Conservation (phyloP, 139 green algal genomes). For the Chlorella sp. region DNA sequence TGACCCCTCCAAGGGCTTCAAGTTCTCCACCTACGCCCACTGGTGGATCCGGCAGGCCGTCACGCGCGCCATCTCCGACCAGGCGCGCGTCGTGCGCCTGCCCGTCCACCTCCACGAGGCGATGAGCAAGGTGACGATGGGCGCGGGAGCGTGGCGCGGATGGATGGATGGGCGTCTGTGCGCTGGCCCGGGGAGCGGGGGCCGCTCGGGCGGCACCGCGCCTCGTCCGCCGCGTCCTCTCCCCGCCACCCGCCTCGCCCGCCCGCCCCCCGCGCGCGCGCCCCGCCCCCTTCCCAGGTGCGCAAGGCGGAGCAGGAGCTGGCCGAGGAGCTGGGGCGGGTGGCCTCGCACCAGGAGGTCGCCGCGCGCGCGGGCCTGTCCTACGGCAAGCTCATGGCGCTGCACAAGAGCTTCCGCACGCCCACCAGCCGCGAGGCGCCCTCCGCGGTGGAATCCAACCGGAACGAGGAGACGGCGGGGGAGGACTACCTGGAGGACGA, state of each 20-base stretch:
- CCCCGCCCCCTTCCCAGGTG: not conserved
- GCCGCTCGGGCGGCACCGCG: no score
- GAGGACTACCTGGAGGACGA: slow-evolving; percentile 37
- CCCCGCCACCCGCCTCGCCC: not conserved
- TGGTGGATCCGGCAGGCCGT: slow-evolving; percentile 97
- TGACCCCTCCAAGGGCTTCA: slow-evolving; percentile 87
- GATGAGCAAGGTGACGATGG: slow-evolving; percentile 48
- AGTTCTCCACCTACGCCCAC: slow-evolving; percentile 96
- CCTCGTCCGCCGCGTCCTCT: no score
- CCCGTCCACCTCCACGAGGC: slow-evolving; percentile 83
- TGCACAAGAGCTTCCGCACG: slow-evolving; percentile 40
- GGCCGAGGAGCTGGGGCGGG: slow-evolving; percentile 28
- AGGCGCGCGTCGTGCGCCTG: slow-evolving; percentile 73
- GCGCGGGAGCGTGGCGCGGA: no score
- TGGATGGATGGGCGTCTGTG: no score
- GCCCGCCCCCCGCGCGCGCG: not conserved
- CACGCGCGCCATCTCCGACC: slow-evolving; percentile 60
- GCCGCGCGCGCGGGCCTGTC: slow-evolving; percentile 55
- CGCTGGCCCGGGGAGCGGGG: no score
- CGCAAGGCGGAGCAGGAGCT: slow-evolving; percentile 35
- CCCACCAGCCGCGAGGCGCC: slow-evolving; percentile 29
- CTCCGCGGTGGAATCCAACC: slow-evolving; percentile 12
- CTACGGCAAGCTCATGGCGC: slow-evolving; percentile 51
- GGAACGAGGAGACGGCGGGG: slow-evolving; percentile 9
- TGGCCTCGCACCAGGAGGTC: slow-evolving; percentile 60